Evolutionary conservation across 2,329 filamentous ascomycete species (phyloP).

Genomic region (Albophoma yamanashiensis): DNA sequence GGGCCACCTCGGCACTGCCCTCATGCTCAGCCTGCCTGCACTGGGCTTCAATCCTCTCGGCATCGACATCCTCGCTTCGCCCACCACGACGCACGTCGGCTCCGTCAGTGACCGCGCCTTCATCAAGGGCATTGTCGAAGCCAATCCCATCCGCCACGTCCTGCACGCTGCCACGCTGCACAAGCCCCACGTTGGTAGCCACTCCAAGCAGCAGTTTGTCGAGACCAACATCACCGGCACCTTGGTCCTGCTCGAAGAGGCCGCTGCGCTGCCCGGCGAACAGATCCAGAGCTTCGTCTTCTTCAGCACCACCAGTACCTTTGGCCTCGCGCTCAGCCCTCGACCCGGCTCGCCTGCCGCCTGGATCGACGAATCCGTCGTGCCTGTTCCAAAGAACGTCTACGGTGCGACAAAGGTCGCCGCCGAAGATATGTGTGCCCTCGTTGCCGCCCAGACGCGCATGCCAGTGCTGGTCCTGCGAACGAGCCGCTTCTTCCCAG

Average conservation of each 20-base stretch:
- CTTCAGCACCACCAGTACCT: slow-evolving; percentile 34
- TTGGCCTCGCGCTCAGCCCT: slow-evolving; percentile 28
- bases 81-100: slow-evolving; percentile 23
- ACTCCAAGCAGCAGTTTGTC: slow-evolving; percentile 31
- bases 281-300: slow-evolving; percentile 30
- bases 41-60: slow-evolving; percentile 29
- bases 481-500: slow-evolving; percentile 38
- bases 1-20: slow-evolving; percentile 33
- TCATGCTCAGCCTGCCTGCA: slow-evolving; percentile 29
- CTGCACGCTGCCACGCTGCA: slow-evolving; percentile 35
- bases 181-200: slow-evolving; percentile 34
- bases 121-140: slow-evolving; percentile 18
- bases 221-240: slow-evolving; percentile 34
- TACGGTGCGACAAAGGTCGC: slow-evolving; percentile 37
- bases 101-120: slow-evolving; percentile 25
- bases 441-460: slow-evolving; percentile 25
- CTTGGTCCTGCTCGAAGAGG: slow-evolving; percentile 28
- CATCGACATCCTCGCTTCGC: slow-evolving; percentile 29
- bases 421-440: slow-evolving; percentile 34
- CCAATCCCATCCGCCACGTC: slow-evolving; percentile 25
- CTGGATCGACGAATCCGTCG: slow-evolving; percentile 32
- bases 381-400: slow-evolving; percentile 33
- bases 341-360: slow-evolving; percentile 23
- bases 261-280: slow-evolving; percentile 10
- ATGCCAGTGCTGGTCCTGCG: slow-evolving; percentile 33